Evolutionary conservation across 2,329 filamentous ascomycete species (phyloP).

Genomic region (Aspergillus arachidicola): DNA sequence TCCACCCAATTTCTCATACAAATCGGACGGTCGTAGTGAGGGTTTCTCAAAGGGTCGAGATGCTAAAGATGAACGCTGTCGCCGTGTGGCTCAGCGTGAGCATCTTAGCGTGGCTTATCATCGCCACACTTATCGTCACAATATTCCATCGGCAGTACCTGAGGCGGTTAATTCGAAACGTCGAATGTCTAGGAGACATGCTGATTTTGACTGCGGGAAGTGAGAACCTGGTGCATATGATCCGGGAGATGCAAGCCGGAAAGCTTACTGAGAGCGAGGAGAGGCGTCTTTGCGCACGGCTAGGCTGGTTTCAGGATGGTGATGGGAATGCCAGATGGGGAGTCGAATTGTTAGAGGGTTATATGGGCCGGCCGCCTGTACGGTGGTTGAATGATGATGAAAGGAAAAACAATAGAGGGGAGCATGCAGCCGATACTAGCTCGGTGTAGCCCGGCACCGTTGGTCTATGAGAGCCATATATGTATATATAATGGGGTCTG

Average conservation of each 20-base stretch:
- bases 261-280: background rate
- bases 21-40: background rate
- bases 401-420: background rate
- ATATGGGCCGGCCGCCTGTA: background rate
- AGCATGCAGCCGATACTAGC: too few species aligned
- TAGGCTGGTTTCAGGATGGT: background rate
- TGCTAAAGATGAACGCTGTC: conserved; percentile 3
- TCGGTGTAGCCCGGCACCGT: background rate
- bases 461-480: too few species aligned
- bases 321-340: background rate
- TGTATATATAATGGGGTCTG: background rate
- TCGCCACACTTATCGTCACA: background rate
- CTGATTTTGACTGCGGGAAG: background rate
- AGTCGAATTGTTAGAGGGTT: background rate
- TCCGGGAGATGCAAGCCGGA: background rate
- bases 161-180: background rate
- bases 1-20: conserved; percentile 1
- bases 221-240: background rate
- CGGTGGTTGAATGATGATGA: background rate
- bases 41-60: background rate
- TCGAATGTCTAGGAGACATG: conserved; percentile 1
- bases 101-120: conserved; percentile 1
- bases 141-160: conserved; percentile 1
- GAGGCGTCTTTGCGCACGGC: background rate
- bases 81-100: conserved; percentile 1